Evolutionary conservation across 139 green algal genomes (phyloP), one percentile per base, ranked within the genome.

Genomic region (Picochlorum sp.): DNA sequence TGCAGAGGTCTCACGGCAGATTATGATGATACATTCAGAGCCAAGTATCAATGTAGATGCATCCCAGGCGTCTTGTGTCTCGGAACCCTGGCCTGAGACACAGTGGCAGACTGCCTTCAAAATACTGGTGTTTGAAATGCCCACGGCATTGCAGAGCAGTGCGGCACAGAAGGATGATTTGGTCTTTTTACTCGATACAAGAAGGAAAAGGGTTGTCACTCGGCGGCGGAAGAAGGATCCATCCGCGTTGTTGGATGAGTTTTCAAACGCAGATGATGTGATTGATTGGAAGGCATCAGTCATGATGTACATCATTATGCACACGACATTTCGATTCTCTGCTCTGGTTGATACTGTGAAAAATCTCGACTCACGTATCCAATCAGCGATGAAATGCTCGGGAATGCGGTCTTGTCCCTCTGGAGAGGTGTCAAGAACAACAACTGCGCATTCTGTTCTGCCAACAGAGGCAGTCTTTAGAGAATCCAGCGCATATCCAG

Each of bases 231-330:
- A 41, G 34, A 41, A 41, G 34, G 34, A 41, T 41, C 34, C 34
- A 4, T 9, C 8, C 0, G 34, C 34, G 1, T 41, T 41, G 2
- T 41, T 41, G 34, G 34, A 41, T 9, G 34, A 41, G 34, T 41
- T 41, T 41, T 9, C 34, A 3, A 26, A 3, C 9, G 75, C 76
- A 30, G 28, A 30, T 9, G 30, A 7, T 11, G 21, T 47, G 0
- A 71, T 91, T 5, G 76, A 86, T 65, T 91, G 85, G 85, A 37
- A 52, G 7, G 28, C 44, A 8, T 82, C 54, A 6, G 56, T 85
- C 32, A 66, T 81, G 63, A 77, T 91, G 21, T 90, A 89, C 68
- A 58, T 88, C 32, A 85, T 87, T 8, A 58, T 89, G 51, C 84
- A 91, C 21, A 79, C 71, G 4, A n/a, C 45, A 13, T 91, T 82